Base-by-base conservation (phyloP, 1,139 yeast species). In the Cylindricascospora bacillispora region DNA sequence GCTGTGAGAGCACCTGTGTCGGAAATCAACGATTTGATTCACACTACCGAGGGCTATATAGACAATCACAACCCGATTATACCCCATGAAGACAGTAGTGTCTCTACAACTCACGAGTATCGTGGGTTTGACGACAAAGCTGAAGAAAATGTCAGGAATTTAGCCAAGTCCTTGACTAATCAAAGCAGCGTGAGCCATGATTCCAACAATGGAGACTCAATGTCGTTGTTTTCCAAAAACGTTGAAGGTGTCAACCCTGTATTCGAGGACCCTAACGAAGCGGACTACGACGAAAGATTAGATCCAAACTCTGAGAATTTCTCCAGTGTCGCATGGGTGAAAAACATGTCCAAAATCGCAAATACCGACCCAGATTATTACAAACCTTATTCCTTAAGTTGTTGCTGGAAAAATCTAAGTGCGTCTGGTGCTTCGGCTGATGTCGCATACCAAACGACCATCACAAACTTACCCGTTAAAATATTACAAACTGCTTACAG, bases 341-440 rank as follows among this genome's bases (percentile, higher is more conserved):
- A 70, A 49, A 76, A 76, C 51, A 56, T 78, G 62, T 64, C 70
- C 39, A 67, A 67, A 36, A 52, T 75, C 35, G 54, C 58, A 54
- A 64, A 64, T 37, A 56, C 63, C 15, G 79, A 75, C 41, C 70
- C 72, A 0, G 81, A 72, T 4, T 64, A 70, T 45, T 77, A 70
- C 52, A 70, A 72, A 42, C 70, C 71, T 12, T 60, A 72, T 16
- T 60, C 67, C 14, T 57, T 78, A 37, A 92, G 93, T 12, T 60
- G 81, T 15, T 66, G 77, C 3, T 80, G 73, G 60, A 65, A 68
- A 37, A 58, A 78, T 43, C 56, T 82, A 42, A 57, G 78, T 33
- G 89, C 83, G 2, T 67, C 63, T 38, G 94, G 93, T 37, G 63
- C 65, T 34, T 85, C 86, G 9, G 62, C 76, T 5, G 86, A 77